A percentile compares a stretch with the other conserved stretches of the same genome.
Conservation (phyloP, 1,284 basidiomycete genomes). For the Tylopilus sp. region DNA sequence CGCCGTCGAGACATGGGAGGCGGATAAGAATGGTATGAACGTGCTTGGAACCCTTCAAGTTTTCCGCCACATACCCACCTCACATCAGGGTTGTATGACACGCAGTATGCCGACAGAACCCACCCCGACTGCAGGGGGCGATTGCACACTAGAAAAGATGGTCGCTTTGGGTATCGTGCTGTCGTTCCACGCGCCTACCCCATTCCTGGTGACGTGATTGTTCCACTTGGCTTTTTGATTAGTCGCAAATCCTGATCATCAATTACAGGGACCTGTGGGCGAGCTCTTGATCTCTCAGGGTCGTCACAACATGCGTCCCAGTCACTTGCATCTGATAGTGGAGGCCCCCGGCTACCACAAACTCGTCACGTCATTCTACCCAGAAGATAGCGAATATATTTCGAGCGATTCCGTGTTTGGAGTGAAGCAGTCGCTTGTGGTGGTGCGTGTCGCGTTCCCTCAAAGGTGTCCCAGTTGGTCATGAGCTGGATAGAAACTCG, state of each 20-base stretch:
- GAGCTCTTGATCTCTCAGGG: slow-evolving; percentile 54
- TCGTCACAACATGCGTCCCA: slow-evolving; percentile 76
- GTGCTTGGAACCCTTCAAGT: not conserved
- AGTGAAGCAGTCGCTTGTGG: slow-evolving; percentile 60
- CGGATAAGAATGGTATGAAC: slow-evolving; percentile 60
- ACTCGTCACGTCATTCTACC: slow-evolving; percentile 73
- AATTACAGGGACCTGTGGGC: slow-evolving; percentile 65
- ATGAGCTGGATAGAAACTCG: slow-evolving; percentile 39
- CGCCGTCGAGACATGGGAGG: slow-evolving; percentile 83
- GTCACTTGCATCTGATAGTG: slow-evolving; percentile 75
- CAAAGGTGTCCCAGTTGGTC: not conserved
- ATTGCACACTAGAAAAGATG: slow-evolving; percentile 59
- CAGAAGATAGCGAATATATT: slow-evolving; percentile 65
- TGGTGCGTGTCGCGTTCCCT: slow-evolving; percentile 43
- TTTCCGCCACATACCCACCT: not conserved
- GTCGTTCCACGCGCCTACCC: slow-evolving; percentile 78
- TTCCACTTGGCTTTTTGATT: not conserved
- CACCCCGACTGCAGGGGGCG: slow-evolving; percentile 77
- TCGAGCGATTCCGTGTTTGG: slow-evolving; percentile 76
- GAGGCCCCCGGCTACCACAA: slow-evolving; percentile 68
- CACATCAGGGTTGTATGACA: slow-evolving; percentile 51
- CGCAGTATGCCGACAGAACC: slow-evolving; percentile 58
- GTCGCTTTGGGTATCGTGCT: slow-evolving; percentile 69
- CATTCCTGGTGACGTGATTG: slow-evolving; percentile 69
- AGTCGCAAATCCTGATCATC: not conserved